These are phyloP conservation scores for Pisolithus sp. DNA, from an alignment of 768 basidiomycete species.

Conservation along the genomic window DNA sequence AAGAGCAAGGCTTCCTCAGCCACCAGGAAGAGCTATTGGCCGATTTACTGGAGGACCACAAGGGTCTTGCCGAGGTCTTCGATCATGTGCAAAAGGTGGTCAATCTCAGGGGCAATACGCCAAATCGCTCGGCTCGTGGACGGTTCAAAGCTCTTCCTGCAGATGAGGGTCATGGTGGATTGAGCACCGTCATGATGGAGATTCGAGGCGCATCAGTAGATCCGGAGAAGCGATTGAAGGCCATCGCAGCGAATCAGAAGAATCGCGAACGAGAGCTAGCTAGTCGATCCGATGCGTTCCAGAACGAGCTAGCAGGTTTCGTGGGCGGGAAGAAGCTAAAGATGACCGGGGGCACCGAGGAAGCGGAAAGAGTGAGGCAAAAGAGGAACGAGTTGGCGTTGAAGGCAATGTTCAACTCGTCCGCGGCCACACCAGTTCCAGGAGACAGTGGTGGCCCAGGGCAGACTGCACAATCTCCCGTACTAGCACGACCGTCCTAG, in stretches of 20 bases:
- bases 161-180: slow-evolving; percentile 61
- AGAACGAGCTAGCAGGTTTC: slow-evolving; percentile 79
- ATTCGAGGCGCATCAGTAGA: slow-evolving; percentile 80
- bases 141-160: slow-evolving; percentile 56
- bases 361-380: slow-evolving; percentile 82
- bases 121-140: slow-evolving; percentile 33
- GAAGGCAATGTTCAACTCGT: slow-evolving; percentile 75
- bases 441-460: not conserved
- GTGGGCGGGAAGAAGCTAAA: slow-evolving; percentile 83
- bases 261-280: slow-evolving; percentile 71
- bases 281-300: slow-evolving; percentile 72
- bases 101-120: slow-evolving; percentile 49
- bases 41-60: slow-evolving; percentile 89
- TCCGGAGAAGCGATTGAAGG: slow-evolving; percentile 79
- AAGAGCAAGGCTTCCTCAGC: slow-evolving; percentile 90
- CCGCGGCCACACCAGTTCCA: slow-evolving; percentile 1
- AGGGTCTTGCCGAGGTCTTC: slow-evolving; percentile 81
- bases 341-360: slow-evolving; percentile 94
- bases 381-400: slow-evolving; percentile 77
- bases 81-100: slow-evolving; percentile 89
- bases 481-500: too few species aligned
- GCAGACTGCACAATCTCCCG: not conserved
- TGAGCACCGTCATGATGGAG: slow-evolving; percentile 83
- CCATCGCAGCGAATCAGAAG: slow-evolving; percentile 86
- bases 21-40: slow-evolving; percentile 89